Base-by-base conservation (phyloP, 306 rosid genomes). In the Senna siamea region DNA sequence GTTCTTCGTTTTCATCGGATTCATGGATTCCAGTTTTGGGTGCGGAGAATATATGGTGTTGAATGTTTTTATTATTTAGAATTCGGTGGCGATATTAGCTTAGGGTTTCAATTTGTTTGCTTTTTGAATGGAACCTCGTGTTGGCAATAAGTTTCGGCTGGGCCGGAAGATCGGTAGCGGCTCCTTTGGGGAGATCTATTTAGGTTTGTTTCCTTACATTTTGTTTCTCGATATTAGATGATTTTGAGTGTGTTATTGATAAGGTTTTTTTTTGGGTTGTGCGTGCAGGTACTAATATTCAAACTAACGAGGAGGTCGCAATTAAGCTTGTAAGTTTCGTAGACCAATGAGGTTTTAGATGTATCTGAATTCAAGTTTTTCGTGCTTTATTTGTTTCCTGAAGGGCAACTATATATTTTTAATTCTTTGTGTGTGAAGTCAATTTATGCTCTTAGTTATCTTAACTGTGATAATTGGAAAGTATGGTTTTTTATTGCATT, bases 161-260 rank as follows among this genome's bases (percentile, higher is more conserved):
- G 96, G 97, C 48, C 86, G 96, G 59, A 92, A 92, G 89, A 87
- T 92, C 87, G 97, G 97, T 17, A 85, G 96, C 85, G 93, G 97
- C 72, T 92, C 97, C 13, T 92, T 92, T 37, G 97, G 97, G n/a
- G 96, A 92, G 93, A 92, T 92, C 89, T 89, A 92, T 80, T 81
- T 89, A 15, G 97, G 97, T 86, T 85, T 51, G 78, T 22, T 20
- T 66, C 2, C 41, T 15, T 53, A 18, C 17, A 2, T 4, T 66
- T 9, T 10, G 13, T 0, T 46, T 80, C 10, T 17, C 10, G n/a
- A 11, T 26, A 17, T 82, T 61, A 86, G 4, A 9, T 64, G 3
- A 9, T 57, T 44, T 74, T 65, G 46, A 8, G 6, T 44, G 61
- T 55, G 9, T 43, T 65, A 62, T 38, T 82, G 69, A 64, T 58